Evolutionary conservation across 2,329 filamentous ascomycete species (phyloP).

Genomic region (Cordyceps militaris): DNA sequence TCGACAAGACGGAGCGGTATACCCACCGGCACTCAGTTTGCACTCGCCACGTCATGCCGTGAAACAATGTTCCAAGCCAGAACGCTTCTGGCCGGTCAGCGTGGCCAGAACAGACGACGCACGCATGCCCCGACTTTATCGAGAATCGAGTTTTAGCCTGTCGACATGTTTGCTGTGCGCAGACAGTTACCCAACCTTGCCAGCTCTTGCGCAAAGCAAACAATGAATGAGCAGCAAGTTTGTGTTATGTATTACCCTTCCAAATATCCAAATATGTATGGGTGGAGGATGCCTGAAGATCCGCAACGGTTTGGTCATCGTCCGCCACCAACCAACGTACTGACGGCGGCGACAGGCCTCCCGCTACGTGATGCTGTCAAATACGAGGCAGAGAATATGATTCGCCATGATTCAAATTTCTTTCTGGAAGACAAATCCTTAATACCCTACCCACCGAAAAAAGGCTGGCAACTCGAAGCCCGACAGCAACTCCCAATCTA

Average conservation of each 20-base stretch:
- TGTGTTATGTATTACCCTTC: background rate
- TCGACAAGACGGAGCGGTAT: background rate
- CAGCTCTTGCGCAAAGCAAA: background rate
- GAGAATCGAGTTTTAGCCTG: background rate
- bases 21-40: background rate
- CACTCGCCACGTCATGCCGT: background rate
- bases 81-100: background rate
- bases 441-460: background rate
- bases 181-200: background rate
- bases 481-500: background rate
- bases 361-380: background rate
- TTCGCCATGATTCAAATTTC: background rate
- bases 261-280: background rate
- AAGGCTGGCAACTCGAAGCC: background rate
- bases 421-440: background rate
- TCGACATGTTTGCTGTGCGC: background rate
- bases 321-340: background rate
- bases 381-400: background rate
- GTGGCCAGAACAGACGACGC: background rate
- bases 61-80: slow-evolving; percentile 1
- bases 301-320: background rate
- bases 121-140: background rate
- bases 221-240: background rate
- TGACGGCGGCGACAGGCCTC: background rate
- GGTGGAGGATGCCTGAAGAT: background rate